Evolutionary conservation across 148 eudicot genomes (phyloP).

Genomic region (Drosera capensis): DNA sequence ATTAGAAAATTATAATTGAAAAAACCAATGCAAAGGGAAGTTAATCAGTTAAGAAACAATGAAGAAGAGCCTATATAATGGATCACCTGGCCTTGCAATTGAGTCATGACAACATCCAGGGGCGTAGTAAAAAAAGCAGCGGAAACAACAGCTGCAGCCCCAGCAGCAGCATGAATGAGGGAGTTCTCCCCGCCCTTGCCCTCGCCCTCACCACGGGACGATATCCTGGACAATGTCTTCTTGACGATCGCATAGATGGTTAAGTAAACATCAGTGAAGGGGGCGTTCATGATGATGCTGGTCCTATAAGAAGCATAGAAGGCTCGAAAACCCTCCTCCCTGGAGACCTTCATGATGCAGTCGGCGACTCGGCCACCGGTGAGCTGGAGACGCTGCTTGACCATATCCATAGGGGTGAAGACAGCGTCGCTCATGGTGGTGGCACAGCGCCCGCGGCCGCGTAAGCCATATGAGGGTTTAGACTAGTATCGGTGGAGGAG

Average conservation of each 20-base stretch:
- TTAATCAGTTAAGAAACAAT: too few relatives aligned
- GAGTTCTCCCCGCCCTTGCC: too few relatives aligned
- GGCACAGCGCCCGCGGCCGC: constrained; percentile 25
- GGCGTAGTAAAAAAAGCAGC: constrained; percentile 36
- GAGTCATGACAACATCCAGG: constrained; percentile 41
- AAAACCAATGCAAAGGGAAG: too few relatives aligned
- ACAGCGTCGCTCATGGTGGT: constrained; percentile 36
- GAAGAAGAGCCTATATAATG: too few relatives aligned
- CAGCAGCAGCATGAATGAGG: constrained; percentile 35
- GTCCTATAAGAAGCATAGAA: constrained; percentile 28
- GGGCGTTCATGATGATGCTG: constrained; percentile 34
- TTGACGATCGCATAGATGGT: constrained; percentile 31
- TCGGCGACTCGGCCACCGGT: constrained; percentile 25
- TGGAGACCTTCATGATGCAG: constrained; percentile 22
- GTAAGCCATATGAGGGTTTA: constrained; percentile 10
- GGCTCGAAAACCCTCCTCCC: constrained; percentile 30
- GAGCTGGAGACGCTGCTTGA: constrained; percentile 35
- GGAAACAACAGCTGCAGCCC: constrained; percentile 28
- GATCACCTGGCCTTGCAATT: constrained; percentile 36
- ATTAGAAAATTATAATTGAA: too few relatives aligned
- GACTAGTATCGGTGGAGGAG: constrained; percentile 7
- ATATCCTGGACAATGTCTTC: too few relatives aligned
- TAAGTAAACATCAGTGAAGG: constrained; percentile 29
- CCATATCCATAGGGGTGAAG: constrained; percentile 35
- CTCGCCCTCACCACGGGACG: too few relatives aligned